Evolutionary conservation across 140 eudicot genomes (phyloP).

Genomic region (Flaveria floridana): DNA sequence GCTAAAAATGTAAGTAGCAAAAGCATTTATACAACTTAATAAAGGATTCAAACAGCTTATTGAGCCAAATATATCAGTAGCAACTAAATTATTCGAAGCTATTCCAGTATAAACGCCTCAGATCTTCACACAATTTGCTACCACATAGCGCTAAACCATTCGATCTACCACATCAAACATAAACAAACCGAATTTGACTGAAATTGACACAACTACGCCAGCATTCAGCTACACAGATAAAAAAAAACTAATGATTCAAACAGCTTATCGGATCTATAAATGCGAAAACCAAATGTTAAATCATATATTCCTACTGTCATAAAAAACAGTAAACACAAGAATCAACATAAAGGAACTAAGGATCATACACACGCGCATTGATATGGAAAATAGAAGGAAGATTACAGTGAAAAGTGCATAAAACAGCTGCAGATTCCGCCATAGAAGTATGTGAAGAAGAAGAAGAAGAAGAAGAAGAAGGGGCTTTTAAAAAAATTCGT

Average conservation of each 20-base stretch:
- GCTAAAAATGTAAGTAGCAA: background rate
- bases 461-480: constrained; percentile 13
- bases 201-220: background rate
- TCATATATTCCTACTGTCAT: constrained; percentile 1
- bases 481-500: background rate
- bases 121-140: constrained; percentile 18
- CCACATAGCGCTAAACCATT: background rate
- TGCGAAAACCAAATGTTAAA: background rate
- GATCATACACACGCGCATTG: background rate
- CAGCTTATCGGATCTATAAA: background rate
- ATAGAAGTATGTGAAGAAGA: constrained; percentile 18
- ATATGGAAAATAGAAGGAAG: constrained; percentile 1
- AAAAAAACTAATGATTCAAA: too few relatives aligned
- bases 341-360: constrained; percentile 15
- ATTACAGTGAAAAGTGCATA: constrained; percentile 52
- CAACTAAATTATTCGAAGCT: background rate
- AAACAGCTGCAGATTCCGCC: constrained; percentile 61
- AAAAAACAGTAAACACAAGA: constrained; percentile 3
- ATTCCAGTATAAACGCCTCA: constrained; percentile 2
- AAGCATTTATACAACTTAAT: too few relatives aligned
- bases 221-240: constrained; percentile 5
- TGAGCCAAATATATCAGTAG: background rate
- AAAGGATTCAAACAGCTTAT: too few relatives aligned
- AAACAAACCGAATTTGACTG: constrained; percentile 2
- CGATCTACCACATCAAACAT: constrained; percentile 8